Evolutionary conservation across 352 stramenopile species (phyloP), one percentile per base, ranked within the genome.

Genomic region (Phytophthora sansomeana): DNA sequence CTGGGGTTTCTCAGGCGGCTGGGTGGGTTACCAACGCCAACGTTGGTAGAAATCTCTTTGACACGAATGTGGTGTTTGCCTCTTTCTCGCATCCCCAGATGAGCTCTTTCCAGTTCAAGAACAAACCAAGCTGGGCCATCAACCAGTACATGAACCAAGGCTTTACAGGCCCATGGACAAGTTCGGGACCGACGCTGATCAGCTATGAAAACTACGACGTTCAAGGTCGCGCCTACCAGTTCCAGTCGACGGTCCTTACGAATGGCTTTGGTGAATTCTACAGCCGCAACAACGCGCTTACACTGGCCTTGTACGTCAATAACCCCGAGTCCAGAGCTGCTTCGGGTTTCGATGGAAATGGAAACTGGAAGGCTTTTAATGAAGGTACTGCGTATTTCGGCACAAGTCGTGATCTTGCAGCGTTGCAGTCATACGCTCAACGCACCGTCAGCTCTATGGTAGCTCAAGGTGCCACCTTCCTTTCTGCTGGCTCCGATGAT

Each of bases 151-250:
- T 87, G 63, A 72, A 58, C 33, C 53, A 78, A 26, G 69, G 61
- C 35, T 72, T 73, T 19, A 75, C 63, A 0, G 81, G 78, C 0
- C 52, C 58, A 3, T 83, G 66, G 64, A 61, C 80, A 1, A 85
- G 63, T 19, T 65, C 78, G 0, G 82, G 78, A 0, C 79, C 79
- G 6, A 77, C 80, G 13, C 63, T 91, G 4, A 72, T 91, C 52
- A 81, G 62, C 16, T 89, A 87, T 53, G 80, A 91, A 32, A 84
- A 67, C 56, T 85, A 85, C 54, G 63, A 62, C 5, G 75, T 88
- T 26, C 71, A 80, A 53, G 74, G 72, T 9, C 77, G 77, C 17
- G 50, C 21, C 16, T 91, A 87, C 62, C 69, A 91, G 28, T 89
- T 89, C 61, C 79, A 91, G 58, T 67, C 71, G 0, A 89, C 82